Conservation (phyloP, 2,329 filamentous ascomycete genomes). For the Nothophoma quercina region DNA sequence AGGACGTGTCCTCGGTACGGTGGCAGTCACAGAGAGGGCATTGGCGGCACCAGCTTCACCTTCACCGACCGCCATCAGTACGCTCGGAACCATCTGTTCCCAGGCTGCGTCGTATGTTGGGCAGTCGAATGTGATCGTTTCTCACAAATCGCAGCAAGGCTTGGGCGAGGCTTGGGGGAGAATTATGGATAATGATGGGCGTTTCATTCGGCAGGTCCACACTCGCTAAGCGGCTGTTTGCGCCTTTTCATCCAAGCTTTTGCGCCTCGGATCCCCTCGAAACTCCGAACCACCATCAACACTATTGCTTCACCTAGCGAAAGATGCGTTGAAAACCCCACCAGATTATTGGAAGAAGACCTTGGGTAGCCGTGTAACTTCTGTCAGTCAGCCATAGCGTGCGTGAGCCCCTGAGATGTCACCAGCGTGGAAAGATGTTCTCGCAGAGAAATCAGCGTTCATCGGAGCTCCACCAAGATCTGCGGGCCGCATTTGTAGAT, state of each 20-base stretch:
- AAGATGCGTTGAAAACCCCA: not conserved
- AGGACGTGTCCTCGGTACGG: not conserved
- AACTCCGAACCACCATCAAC: not conserved
- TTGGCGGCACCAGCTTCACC: not conserved
- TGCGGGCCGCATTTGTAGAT: not conserved
- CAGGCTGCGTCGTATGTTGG: not conserved
- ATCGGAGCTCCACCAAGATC: not conserved
- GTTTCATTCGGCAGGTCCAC: slow-evolving; percentile 6
- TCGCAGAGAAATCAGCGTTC: not conserved
- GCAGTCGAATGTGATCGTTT: not conserved
- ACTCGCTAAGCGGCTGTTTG: not conserved
- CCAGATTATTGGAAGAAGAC: not conserved
- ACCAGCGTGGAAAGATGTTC: not conserved
- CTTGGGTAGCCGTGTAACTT: slow-evolving; percentile 1
- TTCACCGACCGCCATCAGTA: not conserved
- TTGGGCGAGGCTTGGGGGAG: not conserved
- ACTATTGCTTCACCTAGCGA: slow-evolving; percentile 20
- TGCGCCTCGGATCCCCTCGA: slow-evolving; percentile 2
- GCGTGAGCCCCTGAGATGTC: not conserved
- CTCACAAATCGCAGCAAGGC: not conserved
- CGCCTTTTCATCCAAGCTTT: not conserved
- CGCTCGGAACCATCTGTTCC: not conserved
- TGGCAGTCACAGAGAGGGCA: not conserved
- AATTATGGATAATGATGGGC: not conserved
- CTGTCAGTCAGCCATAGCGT: slow-evolving; percentile 1